phyloP scores from a whole-genome alignment of 2,329 filamentous ascomycete genomes.

The Penicillium sp. region DNA sequence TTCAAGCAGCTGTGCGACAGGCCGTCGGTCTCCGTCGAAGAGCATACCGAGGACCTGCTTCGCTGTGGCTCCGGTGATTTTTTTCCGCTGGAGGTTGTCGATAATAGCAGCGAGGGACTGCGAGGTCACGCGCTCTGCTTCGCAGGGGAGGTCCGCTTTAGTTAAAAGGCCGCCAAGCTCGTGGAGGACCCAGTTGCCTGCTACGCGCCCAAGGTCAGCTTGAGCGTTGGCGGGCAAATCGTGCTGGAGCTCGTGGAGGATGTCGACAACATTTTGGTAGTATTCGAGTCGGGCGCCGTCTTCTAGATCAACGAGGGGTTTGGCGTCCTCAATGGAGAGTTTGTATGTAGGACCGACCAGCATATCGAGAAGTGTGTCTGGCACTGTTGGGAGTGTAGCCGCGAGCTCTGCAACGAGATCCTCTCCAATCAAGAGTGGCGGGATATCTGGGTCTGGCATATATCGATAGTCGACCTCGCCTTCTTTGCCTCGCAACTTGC shows the following conservation, averaged over 20 bases:
- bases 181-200: conserved; percentile 74
- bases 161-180: conserved; percentile 70
- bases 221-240: conserved; percentile 32
- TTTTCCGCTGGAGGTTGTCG: conserved; percentile 46
- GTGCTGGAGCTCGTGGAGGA: conserved; percentile 35
- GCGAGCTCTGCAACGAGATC: conserved; percentile 71
- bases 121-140: conserved; percentile 45
- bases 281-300: conserved; percentile 81
- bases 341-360: conserved; percentile 66
- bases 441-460: conserved; percentile 94
- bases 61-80: conserved; percentile 61
- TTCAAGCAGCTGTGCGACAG: conserved; percentile 59
- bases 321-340: conserved; percentile 80
- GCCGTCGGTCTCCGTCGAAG: conserved; percentile 56
- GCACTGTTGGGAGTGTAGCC: conserved; percentile 68
- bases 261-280: conserved; percentile 59
- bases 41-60: conserved; percentile 63
- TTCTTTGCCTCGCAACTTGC: conserved; percentile 84
- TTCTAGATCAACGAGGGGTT: conserved; percentile 77
- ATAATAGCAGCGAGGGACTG: conserved; percentile 52
- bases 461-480: conserved; percentile 98
- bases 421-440: conserved; percentile 74
- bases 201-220: conserved; percentile 51
- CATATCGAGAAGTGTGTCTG: conserved; percentile 70
- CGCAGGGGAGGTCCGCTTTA: conserved; percentile 57